Conservation (phyloP, 768 basidiomycete species). For the Zangia roseola region DNA sequence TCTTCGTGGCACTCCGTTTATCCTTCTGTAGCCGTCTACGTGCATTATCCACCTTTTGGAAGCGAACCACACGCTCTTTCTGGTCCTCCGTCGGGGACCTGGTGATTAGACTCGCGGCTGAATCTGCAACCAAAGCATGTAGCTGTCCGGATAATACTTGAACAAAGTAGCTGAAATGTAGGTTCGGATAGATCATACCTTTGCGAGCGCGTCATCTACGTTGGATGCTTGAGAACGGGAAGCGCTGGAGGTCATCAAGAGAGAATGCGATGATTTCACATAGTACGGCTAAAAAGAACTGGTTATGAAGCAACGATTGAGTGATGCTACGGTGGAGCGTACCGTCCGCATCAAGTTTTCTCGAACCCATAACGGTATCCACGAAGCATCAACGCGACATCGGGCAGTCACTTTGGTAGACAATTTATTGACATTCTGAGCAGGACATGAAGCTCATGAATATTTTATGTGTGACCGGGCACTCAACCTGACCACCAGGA, state of each 20-base stretch:
- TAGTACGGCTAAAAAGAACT: conserved; percentile 52
- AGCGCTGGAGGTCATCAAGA: conserved; percentile 66
- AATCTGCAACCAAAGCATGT: conserved; percentile 23
- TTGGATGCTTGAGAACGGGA: conserved; percentile 80
- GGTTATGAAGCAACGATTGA: not conserved
- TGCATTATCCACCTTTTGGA: conserved; percentile 20
- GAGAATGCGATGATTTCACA: conserved; percentile 62
- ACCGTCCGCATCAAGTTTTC: conserved; percentile 49
- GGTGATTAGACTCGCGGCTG: conserved; percentile 23
- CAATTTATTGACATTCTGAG: conserved; percentile 88
- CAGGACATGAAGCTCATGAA: not conserved
- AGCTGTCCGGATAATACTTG: conserved; percentile 16
- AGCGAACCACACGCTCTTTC: conserved; percentile 20
- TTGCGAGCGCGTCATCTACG: conserved; percentile 66
- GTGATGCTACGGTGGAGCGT: conserved; percentile 22
- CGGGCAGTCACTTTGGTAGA: conserved; percentile 76
- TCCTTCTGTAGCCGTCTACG: conserved; percentile 28
- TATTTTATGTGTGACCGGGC: not conserved
- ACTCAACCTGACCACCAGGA: conserved; percentile 75
- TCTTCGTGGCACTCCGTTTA: conserved; percentile 26
- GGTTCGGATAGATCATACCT: conserved; percentile 39
- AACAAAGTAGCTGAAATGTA: not conserved
- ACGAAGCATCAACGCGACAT: conserved; percentile 53
- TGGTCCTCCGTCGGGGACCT: conserved; percentile 26
- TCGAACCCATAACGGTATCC: conserved; percentile 72